These are phyloP conservation scores for Penicillium sp. DNA, from an alignment of 2,329 filamentous ascomycete genomes.

Conservation along the genomic window DNA sequence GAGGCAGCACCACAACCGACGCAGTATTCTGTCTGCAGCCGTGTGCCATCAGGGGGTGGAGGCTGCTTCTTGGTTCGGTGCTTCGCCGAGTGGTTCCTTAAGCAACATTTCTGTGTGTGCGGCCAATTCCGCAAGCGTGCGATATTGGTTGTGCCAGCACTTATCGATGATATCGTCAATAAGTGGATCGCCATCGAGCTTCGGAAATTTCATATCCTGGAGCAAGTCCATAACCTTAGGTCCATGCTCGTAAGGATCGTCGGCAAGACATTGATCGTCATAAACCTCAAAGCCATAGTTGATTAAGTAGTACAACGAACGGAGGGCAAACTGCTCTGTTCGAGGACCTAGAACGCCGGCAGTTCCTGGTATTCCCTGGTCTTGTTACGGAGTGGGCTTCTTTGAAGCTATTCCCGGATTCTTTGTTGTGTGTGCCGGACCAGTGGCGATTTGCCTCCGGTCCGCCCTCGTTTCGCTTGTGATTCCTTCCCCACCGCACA, in stretches of 20 bases:
- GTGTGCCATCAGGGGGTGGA: too few relatives aligned
- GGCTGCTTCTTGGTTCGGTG: neutral
- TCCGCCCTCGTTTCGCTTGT: too few relatives aligned
- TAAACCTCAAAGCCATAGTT: slow-evolving; percentile 34
- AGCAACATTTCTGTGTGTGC: slow-evolving; percentile 15
- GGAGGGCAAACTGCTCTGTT: slow-evolving; percentile 33
- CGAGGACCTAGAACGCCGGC: slow-evolving; percentile 25
- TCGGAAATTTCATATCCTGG: slow-evolving; percentile 25
- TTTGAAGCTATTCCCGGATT: too few relatives aligned
- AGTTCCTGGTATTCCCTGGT: slow-evolving; percentile 21
- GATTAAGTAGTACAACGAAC: slow-evolving; percentile 32
- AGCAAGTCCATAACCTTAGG: slow-evolving; percentile 23
- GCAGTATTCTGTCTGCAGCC: too few relatives aligned
- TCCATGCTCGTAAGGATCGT: slow-evolving; percentile 26
- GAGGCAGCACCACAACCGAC: too few relatives aligned
- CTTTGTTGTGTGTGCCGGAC: too few relatives aligned
- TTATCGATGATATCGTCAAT: slow-evolving; percentile 26
- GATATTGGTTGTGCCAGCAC: slow-evolving; percentile 23
- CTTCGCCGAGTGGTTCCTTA: neutral
- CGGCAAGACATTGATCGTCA: slow-evolving; percentile 23
- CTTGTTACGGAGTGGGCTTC: too few relatives aligned
- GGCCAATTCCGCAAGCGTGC: slow-evolving; percentile 18
- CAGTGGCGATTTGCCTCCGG: too few relatives aligned
- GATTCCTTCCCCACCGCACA: too few relatives aligned
- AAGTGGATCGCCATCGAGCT: slow-evolving; percentile 22